A percentile compares a stretch with the other conserved stretches of the same genome.
These are phyloP conservation scores for Typha latifolia DNA, from an alignment of 176 grass and related monocot species.

Conservation along the genomic window DNA sequence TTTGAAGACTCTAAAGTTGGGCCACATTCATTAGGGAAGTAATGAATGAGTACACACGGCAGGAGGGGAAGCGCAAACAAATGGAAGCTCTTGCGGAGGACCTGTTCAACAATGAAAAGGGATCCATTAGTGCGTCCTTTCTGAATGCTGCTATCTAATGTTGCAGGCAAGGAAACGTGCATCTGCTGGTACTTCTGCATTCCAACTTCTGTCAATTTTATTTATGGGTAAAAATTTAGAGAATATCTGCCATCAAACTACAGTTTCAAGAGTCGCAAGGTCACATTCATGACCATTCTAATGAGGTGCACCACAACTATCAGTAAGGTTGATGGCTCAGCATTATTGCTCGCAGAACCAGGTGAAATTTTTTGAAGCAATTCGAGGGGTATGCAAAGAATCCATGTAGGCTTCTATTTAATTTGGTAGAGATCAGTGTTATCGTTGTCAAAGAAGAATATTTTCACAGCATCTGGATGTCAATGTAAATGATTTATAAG, in stretches of 20 bases:
- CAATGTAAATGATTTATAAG: background rate
- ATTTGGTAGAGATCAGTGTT: background rate
- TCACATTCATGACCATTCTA: background rate
- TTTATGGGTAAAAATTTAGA: background rate
- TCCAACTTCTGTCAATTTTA: background rate
- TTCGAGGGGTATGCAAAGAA: no score
- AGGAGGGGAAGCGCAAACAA: conserved; percentile 75
- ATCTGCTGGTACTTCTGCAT: conserved; percentile 39
- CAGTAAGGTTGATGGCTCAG: background rate
- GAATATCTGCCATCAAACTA: background rate
- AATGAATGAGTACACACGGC: conserved; percentile 47
- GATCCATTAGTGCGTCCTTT: background rate
- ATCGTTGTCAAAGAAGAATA: background rate
- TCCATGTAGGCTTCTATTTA: background rate
- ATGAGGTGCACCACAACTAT: background rate
- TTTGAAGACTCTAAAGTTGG: conserved; percentile 1
- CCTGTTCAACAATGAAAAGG: conserved; percentile 85
- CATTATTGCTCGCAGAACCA: no score
- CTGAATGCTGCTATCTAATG: background rate
- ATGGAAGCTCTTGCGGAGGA: conserved; percentile 79
- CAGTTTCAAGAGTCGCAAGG: background rate
- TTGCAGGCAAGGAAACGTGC: conserved; percentile 63
- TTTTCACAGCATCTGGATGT: background rate
- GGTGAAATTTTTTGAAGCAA: no score
- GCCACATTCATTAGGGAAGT: conserved; percentile 29